These are phyloP conservation scores for Rhodotorula glutinis DNA, from an alignment of 1,284 basidiomycete species.

Conservation along the genomic window DNA sequence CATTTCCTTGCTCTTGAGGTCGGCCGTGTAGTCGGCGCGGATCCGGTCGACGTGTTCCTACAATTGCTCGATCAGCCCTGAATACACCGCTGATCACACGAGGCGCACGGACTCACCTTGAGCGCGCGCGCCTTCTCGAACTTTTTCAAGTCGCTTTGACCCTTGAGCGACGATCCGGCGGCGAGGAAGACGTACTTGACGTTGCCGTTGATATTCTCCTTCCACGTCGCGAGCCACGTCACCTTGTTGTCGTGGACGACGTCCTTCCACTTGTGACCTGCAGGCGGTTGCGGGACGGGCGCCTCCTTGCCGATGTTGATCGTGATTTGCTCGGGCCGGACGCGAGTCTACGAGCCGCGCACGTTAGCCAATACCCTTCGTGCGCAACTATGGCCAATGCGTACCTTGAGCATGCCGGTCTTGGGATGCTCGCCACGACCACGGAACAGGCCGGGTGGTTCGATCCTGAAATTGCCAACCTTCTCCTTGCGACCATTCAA, in stretches of 20 bases:
- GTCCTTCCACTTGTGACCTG: slow-evolving; percentile 44
- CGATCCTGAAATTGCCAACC: slow-evolving; percentile 95
- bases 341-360: slow-evolving; percentile 60
- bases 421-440: slow-evolving; percentile 98
- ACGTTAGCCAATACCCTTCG: neutral
- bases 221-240: slow-evolving; percentile 97
- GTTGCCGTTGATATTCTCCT: slow-evolving; percentile 57
- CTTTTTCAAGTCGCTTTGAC: slow-evolving; percentile 91
- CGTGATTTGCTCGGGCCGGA: slow-evolving; percentile 87
- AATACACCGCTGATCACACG: neutral
- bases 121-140: slow-evolving; percentile 94
- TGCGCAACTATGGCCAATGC: slow-evolving; percentile 20
- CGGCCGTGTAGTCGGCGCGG: slow-evolving; percentile 76
- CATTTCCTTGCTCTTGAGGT: slow-evolving; percentile 85
- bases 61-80: neutral
- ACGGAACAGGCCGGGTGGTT: slow-evolving; percentile 95
- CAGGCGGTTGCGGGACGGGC: slow-evolving; percentile 57
- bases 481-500: slow-evolving; percentile 97
- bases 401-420: slow-evolving; percentile 91
- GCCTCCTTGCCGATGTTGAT: slow-evolving; percentile 81
- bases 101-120: slow-evolving; percentile 59
- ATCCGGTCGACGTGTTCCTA: slow-evolving; percentile 87
- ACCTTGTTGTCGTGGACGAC: slow-evolving; percentile 88
- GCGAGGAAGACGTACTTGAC: slow-evolving; percentile 83
- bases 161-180: slow-evolving; percentile 88